Evolutionary conservation across 257 asterid species (phyloP), one percentile per base, ranked within the genome.

Genomic region (Cinchona pubescens): DNA sequence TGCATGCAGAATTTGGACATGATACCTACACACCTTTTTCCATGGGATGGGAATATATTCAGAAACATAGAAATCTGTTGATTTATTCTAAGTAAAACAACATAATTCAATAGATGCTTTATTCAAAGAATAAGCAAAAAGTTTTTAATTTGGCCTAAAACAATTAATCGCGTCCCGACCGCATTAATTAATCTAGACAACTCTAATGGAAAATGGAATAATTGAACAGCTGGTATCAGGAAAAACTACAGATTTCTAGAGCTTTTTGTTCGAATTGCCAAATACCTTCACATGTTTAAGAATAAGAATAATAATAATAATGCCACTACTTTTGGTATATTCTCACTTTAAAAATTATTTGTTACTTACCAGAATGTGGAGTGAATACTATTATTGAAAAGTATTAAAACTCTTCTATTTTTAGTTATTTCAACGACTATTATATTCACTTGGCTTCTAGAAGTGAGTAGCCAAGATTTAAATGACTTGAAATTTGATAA

Each of bases 21-120:
- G 21, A 29, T 1, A 67, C 42, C 3, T 48, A 2, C 7, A 1
- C 27, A 19, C 48, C 63, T 30, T 37, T n/a, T 49, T 56, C 19
- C 69, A 67, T 23, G 77, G 16, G 66, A 25, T 23, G 64, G 69
- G 87, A 83, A 83, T 83, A 79, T 81, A 79, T 78, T 78, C 81
- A 48, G 51, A 59, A 74, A 78, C 69, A 70, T 53, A 37, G 71
- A 80, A 75, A 25, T 58, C 5, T 25, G 25, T 58, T 30, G 7
- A 25, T 25, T 25, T 58, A n/a, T 0, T n/a, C 7, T n/a, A 53
- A 11, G 18, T 43, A 34, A 61, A 60, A 37, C 35, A 62, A 58
- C 25, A 14, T 35, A 13, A 46, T 27, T 64, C 46, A 21, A 30
- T 29, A 46, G 65, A 82, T 80, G 78, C 79, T 72, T 71, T 51